Conservation (phyloP, 768 basidiomycete species). For the Tephrocybe sp. region DNA sequence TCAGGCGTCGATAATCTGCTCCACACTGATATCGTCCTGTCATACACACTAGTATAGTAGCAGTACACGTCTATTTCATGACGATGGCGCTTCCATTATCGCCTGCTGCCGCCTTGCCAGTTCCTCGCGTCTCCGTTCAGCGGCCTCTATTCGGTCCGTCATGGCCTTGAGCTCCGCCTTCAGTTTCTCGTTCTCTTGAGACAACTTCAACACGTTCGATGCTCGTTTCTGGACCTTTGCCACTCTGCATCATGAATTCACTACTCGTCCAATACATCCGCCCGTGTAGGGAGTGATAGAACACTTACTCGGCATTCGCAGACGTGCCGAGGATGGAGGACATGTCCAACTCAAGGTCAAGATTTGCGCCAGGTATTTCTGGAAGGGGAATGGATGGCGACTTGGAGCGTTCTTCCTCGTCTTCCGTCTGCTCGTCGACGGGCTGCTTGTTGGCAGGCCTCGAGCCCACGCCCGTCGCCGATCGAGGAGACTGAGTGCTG, state of each 20-base stretch:
- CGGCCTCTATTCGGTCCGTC: slow-evolving; percentile 72
- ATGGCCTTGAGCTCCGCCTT: slow-evolving; percentile 75
- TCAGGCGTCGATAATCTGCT: slow-evolving; percentile 11
- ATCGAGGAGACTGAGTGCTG: slow-evolving; percentile 19
- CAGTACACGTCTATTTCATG: slow-evolving; percentile 5
- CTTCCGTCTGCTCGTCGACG: background rate
- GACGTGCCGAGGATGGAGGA: slow-evolving; percentile 41
- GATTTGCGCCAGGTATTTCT: slow-evolving; percentile 50
- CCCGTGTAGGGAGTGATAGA: slow-evolving; percentile 15
- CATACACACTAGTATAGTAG: slow-evolving; percentile 2
- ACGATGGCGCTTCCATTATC: slow-evolving; percentile 17
- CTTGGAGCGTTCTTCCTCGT: slow-evolving; percentile 7
- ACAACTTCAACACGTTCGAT: slow-evolving; percentile 74
- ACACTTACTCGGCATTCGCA: slow-evolving; percentile 48
- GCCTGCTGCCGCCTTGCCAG: slow-evolving; percentile 33
- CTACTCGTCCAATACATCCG: slow-evolving; percentile 10
- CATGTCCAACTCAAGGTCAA: slow-evolving; percentile 44
- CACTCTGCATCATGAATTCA: slow-evolving; percentile 32
- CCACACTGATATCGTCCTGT: slow-evolving; percentile 1
- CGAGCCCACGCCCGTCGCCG: background rate
- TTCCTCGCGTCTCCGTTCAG: slow-evolving; percentile 60
- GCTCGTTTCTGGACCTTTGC: slow-evolving; percentile 67
- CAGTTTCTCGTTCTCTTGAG: slow-evolving; percentile 78
- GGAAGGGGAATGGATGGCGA: slow-evolving; percentile 29
- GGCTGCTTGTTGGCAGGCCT: background rate